Conservation (phyloP, 75 land plant genomes). For the Larix kaempferi region DNA sequence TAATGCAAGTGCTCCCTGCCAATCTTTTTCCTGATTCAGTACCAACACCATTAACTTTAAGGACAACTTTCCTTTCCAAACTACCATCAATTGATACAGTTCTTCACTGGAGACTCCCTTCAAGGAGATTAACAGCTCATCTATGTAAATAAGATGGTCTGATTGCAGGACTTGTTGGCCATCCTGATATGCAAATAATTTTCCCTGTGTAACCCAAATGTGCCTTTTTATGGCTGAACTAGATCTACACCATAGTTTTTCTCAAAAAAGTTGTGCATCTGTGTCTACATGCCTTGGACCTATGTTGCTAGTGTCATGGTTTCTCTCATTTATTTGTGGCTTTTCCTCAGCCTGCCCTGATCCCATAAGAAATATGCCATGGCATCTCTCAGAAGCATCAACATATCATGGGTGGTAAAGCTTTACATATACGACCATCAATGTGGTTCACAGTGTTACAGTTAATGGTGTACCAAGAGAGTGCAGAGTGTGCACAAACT, state of each 20-base stretch:
- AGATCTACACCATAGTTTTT: neutral
- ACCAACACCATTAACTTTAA: slow-evolving; percentile 75
- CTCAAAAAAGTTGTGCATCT: neutral
- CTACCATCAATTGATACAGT: slow-evolving; percentile 44
- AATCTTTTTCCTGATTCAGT: slow-evolving; percentile 63
- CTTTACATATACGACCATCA: slow-evolving; percentile 89
- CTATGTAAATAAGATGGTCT: slow-evolving; percentile 68
- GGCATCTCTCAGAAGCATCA: slow-evolving; percentile 2
- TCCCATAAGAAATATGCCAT: neutral
- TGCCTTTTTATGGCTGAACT: neutral
- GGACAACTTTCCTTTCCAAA: slow-evolving; percentile 62
- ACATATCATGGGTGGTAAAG: slow-evolving; percentile 88
- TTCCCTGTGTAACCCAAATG: neutral
- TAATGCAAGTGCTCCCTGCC: slow-evolving; percentile 90
- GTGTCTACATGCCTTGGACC: neutral
- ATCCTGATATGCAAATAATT: neutral
- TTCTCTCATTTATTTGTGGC: neutral
- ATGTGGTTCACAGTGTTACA: slow-evolving; percentile 96
- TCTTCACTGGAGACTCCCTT: slow-evolving; percentile 30
- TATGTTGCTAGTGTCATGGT: neutral
- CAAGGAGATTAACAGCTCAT: slow-evolving; percentile 42
- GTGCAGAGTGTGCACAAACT: slow-evolving; percentile 91
- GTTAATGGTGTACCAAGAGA: slow-evolving; percentile 89
- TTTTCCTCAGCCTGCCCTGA: neutral
- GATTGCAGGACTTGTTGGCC: neutral